phyloP scores from a whole-genome alignment of 2,329 filamentous ascomycete genomes.

The Diaporthe citri region DNA sequence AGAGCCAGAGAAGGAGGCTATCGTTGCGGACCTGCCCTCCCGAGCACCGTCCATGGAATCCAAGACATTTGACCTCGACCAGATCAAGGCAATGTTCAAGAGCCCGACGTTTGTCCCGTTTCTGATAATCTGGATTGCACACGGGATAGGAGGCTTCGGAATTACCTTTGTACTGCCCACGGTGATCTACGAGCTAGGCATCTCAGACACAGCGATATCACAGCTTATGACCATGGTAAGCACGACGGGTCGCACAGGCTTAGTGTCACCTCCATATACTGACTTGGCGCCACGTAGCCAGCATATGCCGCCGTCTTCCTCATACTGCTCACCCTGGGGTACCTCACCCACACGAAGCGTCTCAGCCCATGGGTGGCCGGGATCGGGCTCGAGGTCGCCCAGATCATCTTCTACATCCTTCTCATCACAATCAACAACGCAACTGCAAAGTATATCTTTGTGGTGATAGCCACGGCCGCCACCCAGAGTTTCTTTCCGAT shows the following conservation, averaged over 20 bases:
- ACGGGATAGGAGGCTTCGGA: slow-evolving; percentile 48
- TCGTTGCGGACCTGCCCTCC: slow-evolving; percentile 44
- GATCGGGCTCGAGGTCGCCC: slow-evolving; percentile 48
- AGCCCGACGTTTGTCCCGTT: slow-evolving; percentile 45
- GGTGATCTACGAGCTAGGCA: slow-evolving; percentile 47
- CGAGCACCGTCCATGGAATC: slow-evolving; percentile 44
- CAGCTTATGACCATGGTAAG: slow-evolving; percentile 47
- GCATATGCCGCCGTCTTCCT: slow-evolving; percentile 43
- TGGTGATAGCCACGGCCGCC: slow-evolving; percentile 55
- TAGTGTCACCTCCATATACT: neutral
- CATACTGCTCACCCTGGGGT: slow-evolving; percentile 44
- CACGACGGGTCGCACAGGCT: neutral
- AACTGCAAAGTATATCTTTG: slow-evolving; percentile 54
- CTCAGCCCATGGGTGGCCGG: slow-evolving; percentile 46
- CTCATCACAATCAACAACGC: slow-evolving; percentile 52
- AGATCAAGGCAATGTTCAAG: slow-evolving; percentile 43
- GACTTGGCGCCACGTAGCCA: neutral
- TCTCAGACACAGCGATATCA: slow-evolving; percentile 45
- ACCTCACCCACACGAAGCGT: slow-evolving; percentile 42
- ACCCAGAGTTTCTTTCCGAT: slow-evolving; percentile 55
- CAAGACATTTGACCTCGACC: slow-evolving; percentile 42
- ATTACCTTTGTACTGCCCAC: slow-evolving; percentile 47
- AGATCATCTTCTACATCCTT: slow-evolving; percentile 55
- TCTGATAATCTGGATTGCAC: slow-evolving; percentile 46
- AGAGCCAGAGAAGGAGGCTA: slow-evolving; percentile 41